Evolutionary conservation across 768 basidiomycete species (phyloP), one percentile per base, ranked within the genome.

Genomic region (Phylloporus sp.): DNA sequence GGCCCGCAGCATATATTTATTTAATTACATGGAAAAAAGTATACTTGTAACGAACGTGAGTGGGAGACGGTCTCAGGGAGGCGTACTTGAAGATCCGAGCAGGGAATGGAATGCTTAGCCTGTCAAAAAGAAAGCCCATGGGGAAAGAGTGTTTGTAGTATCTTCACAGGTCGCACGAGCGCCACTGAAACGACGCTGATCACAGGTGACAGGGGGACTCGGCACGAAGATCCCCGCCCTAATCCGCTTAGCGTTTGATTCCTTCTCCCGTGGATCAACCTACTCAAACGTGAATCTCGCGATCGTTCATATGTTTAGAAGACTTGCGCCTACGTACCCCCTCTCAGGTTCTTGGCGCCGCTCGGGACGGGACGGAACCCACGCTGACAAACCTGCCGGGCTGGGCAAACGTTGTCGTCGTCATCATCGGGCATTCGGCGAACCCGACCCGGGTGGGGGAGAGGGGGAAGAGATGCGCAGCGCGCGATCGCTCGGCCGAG

Each of bases 191-290:
- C 22, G 21, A 22, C 8, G 33, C 2, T 38, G 37, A 39, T 23
- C 22, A 35, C 0, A n/a, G 44, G 56, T 48, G 56, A 33, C 52
- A 40, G 55, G 55, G 55, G 55, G 56, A 33, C 48, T 13, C 11
- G 27, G 17, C 10, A 20, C 17, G 42, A 58, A 45, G 52, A 57
- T 58, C 48, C 17, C 23, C 29, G n/a, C 41, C n/a, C 18, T 32
- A n/a, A 42, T 18, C 10, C 9, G 24, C 17, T n/a, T 23, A 24
- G n/a, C 15, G 4, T 9, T 6, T 7, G 15, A 13, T 28, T 26
- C 38, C 22, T 31, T 40, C 38, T n/a, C 9, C 38, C 33, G 32
- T 7, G 34, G 50, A 53, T 52, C 50, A 11, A 17, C 31, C 4
- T 14, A 40, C 33, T 26, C 42, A 33, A 48, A 38, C 24, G 54